phyloP scores from a whole-genome alignment of 2,329 filamentous ascomycete species.

The Blastomyces silverae region DNA sequence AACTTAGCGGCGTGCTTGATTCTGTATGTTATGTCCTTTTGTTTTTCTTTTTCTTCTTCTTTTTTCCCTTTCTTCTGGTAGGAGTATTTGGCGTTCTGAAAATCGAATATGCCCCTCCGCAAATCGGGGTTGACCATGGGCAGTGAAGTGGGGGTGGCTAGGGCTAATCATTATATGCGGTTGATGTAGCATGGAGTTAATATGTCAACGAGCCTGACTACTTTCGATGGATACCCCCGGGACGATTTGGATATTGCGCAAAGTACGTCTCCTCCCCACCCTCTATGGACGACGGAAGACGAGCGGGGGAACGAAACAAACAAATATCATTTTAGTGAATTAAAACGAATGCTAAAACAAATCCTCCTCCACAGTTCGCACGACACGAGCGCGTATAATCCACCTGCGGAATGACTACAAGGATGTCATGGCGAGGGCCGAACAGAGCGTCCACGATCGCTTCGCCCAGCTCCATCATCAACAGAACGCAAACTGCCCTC shows the following conservation, averaged over 20 bases:
- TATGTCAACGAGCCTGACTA: constrained; percentile 84
- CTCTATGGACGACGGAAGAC: neutral
- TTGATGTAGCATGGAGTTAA: constrained; percentile 72
- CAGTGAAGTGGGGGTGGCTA: neutral
- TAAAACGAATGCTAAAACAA: constrained; percentile 14
- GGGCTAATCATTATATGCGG: neutral
- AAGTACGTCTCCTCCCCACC: constrained; percentile 51
- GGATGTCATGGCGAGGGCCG: constrained; percentile 72
- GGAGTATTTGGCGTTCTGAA: neutral
- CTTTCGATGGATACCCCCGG: constrained; percentile 83
- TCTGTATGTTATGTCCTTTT: constrained; percentile 53
- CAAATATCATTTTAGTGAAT: neutral
- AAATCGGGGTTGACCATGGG: neutral
- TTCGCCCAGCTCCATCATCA: constrained; percentile 63
- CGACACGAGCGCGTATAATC: constrained; percentile 86
- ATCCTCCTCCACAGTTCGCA: constrained; percentile 60
- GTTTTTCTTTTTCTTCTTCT: constrained; percentile 2
- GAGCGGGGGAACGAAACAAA: neutral
- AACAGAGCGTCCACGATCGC: constrained; percentile 79
- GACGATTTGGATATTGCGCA: constrained; percentile 93
- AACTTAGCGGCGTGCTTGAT: constrained; percentile 77
- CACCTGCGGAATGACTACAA: constrained; percentile 90
- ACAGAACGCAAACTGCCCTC: constrained; percentile 12
- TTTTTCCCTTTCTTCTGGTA: neutral
- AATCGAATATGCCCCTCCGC: neutral